These are phyloP conservation scores for Trypanosoma platydactyli DNA, from an alignment of 208 protist species.

Conservation along the genomic window DNA sequence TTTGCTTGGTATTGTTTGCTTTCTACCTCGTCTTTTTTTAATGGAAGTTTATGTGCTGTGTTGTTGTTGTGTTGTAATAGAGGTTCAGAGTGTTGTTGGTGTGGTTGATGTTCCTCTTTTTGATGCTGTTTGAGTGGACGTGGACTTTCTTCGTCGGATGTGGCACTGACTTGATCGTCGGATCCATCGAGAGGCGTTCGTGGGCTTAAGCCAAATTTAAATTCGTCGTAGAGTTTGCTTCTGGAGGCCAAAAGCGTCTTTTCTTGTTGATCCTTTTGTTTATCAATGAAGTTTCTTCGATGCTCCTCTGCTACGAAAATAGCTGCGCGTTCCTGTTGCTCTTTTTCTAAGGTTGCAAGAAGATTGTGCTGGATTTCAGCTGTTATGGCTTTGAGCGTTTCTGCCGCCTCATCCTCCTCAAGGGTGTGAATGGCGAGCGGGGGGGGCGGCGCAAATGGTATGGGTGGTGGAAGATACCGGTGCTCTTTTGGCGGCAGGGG, in stretches of 20 bases:
- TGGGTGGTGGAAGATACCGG: constrained; percentile 34
- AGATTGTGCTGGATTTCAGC: constrained; percentile 29
- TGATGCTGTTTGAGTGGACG: not conserved
- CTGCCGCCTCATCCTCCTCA: constrained; percentile 52
- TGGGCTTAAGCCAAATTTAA: constrained; percentile 42
- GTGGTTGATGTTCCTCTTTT: not conserved
- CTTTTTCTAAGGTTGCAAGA: constrained; percentile 16
- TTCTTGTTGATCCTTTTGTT: constrained; percentile 33
- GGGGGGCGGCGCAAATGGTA: constrained; percentile 43
- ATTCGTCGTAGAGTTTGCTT: constrained; percentile 46
- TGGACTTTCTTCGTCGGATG: constrained; percentile 60
- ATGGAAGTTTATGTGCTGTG: not conserved
- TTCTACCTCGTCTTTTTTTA: constrained; percentile 12
- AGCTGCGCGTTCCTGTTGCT: constrained; percentile 40
- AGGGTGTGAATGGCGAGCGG: constrained; percentile 68
- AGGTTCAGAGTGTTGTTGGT: not conserved
- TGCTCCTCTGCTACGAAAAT: constrained; percentile 43
- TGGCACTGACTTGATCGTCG: constrained; percentile 53
- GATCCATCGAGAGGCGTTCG: constrained; percentile 20
- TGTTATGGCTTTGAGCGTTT: constrained; percentile 14
- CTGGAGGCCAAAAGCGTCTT: constrained; percentile 41
- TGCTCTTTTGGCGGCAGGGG: constrained; percentile 34
- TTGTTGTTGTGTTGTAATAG: not conserved
- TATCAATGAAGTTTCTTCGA: constrained; percentile 14
- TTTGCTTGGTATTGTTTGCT: no score